Evolutionary conservation across 148 eudicot genomes (phyloP).

Genomic region (Chenopodium suecicum): DNA sequence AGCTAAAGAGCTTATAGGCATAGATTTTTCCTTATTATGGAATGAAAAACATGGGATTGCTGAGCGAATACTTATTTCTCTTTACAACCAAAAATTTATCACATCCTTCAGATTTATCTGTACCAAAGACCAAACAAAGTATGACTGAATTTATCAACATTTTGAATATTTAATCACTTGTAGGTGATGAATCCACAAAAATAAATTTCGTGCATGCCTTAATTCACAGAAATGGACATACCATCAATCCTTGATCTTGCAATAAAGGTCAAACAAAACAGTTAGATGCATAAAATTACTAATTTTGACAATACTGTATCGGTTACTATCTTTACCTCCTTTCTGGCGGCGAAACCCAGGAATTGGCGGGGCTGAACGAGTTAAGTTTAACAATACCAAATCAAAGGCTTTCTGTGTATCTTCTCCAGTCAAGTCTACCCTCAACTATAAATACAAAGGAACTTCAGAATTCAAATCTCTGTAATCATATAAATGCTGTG

Average conservation of each 20-base stretch:
- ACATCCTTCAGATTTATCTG: not conserved
- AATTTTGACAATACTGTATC: not conserved
- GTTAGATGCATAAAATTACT: not conserved
- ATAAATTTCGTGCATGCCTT: not conserved
- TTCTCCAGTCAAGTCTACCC: conserved; percentile 70
- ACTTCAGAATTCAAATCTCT: not conserved
- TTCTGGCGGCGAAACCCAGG: conserved; percentile 82
- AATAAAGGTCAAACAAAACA: conserved; percentile 1
- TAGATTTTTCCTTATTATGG: not conserved
- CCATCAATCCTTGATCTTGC: not conserved
- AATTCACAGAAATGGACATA: not conserved
- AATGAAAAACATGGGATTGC: not conserved
- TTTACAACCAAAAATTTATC: not conserved
- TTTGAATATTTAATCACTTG: not conserved
- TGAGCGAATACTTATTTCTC: not conserved
- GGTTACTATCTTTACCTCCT: conserved; percentile 58
- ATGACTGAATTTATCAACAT: not conserved
- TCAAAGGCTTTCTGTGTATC: conserved; percentile 74
- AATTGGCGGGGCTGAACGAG: conserved; percentile 71
- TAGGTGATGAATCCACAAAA: not conserved
- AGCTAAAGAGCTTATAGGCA: not conserved
- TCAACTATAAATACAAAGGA: conserved; percentile 43
- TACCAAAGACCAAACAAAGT: not conserved
- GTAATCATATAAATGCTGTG: not conserved
- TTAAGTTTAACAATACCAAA: conserved; percentile 58